Evolutionary conservation across 2,329 filamentous ascomycete genomes (phyloP).

Genomic region (Paraphoma sp.): DNA sequence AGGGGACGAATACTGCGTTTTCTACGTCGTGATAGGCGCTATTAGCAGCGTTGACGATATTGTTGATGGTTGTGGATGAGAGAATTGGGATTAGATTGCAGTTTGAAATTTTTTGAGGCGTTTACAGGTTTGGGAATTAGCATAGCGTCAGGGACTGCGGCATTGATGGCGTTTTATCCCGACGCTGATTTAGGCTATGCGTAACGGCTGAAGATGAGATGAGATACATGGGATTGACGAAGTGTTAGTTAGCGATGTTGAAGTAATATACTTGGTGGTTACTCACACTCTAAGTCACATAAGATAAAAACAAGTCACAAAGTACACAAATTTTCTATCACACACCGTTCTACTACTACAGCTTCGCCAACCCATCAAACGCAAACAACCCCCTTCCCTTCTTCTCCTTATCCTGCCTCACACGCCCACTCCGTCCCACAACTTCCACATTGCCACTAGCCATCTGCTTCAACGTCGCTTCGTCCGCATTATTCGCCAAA

Average conservation of each 20-base stretch:
- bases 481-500: conserved; percentile 64
- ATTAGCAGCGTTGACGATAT: not conserved
- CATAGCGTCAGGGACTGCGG: conserved; percentile 7
- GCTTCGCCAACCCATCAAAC: conserved; percentile 28
- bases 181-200: conserved; percentile 11
- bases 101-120: not conserved
- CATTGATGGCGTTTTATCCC: conserved; percentile 9
- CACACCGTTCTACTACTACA: conserved; percentile 8
- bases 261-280: too few relatives aligned
- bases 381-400: conserved; percentile 39
- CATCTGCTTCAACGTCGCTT: conserved; percentile 55
- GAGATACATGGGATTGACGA: not conserved
- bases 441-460: conserved; percentile 54
- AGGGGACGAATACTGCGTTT: conserved; percentile 23
- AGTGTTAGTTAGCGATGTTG: too few relatives aligned
- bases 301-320: too few relatives aligned
- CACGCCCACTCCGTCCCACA: conserved; percentile 58
- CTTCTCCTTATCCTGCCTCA: conserved; percentile 42
- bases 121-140: not conserved
- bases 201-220: conserved; percentile 10
- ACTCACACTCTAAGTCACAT: too few relatives aligned
- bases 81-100: not conserved
- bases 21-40: conserved; percentile 13
- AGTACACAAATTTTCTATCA: too few relatives aligned
- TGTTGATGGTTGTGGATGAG: not conserved